A percentile compares a stretch with the other conserved stretches of the same genome.
phyloP scores from a whole-genome alignment of 768 basidiomycete genomes.

The Sutorius australiensis region DNA sequence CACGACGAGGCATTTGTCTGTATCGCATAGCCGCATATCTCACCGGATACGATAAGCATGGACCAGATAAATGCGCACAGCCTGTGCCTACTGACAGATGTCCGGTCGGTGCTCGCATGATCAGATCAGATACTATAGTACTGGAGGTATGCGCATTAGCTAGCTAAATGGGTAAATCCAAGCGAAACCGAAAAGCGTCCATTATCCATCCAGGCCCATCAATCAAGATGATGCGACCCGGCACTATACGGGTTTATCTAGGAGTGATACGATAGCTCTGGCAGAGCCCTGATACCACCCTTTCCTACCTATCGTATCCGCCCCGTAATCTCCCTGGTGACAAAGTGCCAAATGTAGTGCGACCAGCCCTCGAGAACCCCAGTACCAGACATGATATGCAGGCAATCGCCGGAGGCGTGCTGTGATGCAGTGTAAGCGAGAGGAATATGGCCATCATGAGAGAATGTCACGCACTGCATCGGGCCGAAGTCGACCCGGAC shows the following conservation, averaged over 20 bases:
- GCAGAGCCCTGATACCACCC: neutral
- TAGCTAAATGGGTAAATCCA: neutral
- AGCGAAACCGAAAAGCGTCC: neutral
- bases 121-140: neutral
- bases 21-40: too few relatives aligned
- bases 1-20: too few relatives aligned
- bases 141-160: neutral
- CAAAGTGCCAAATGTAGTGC: conserved; percentile 48
- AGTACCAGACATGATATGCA: conserved; percentile 44
- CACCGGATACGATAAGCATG: too few relatives aligned
- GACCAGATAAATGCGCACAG: too few relatives aligned
- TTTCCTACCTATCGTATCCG: conserved; percentile 17
- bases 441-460: neutral
- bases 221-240: neutral
- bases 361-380: conserved; percentile 52
- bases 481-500: conserved; percentile 57
- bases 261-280: neutral
- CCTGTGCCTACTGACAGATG: too few relatives aligned
- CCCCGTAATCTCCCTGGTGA: conserved; percentile 36
- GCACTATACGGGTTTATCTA: neutral
- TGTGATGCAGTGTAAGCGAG: conserved; percentile 14
- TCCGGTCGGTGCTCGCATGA: too few relatives aligned
- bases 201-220: neutral
- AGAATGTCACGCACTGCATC: conserved; percentile 49
- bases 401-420: conserved; percentile 44